Conservation (phyloP, 225 moss, liverwort and hornwort species). For the Lunularia cruciata region DNA sequence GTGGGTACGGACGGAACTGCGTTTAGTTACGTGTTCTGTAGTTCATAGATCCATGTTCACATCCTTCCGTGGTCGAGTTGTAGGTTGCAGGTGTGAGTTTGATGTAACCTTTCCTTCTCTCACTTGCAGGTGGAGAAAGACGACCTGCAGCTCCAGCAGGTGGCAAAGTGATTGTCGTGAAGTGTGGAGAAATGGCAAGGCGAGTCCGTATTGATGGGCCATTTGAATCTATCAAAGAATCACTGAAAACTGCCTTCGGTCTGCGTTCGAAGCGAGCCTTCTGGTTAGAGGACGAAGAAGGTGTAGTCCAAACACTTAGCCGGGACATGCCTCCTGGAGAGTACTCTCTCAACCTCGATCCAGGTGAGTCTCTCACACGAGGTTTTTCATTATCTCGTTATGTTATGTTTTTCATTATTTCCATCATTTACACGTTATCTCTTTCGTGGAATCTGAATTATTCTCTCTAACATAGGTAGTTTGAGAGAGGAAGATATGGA, state of each 20-base stretch:
- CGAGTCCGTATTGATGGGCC: slow-evolving; percentile 86
- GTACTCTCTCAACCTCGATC: slow-evolving; percentile 80
- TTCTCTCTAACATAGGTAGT: neutral
- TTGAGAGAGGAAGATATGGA: neutral
- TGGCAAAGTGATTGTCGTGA: slow-evolving; percentile 81
- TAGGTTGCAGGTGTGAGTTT: neutral
- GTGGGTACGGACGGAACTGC: too few relatives aligned
- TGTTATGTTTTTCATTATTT: neutral
- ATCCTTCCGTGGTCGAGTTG: neutral
- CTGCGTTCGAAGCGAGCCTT: slow-evolving; percentile 91
- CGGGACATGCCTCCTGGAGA: slow-evolving; percentile 85
- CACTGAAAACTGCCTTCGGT: slow-evolving; percentile 86
- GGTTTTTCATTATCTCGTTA: neutral
- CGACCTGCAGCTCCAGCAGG: slow-evolving; percentile 27
- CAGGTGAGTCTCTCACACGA: slow-evolving; percentile 46
- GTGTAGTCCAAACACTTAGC: slow-evolving; percentile 88
- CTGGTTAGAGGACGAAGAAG: slow-evolving; percentile 96
- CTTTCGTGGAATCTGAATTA: neutral
- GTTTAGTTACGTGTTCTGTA: too few relatives aligned
- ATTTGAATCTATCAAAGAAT: slow-evolving; percentile 97
- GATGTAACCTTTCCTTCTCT: neutral
- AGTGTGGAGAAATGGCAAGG: slow-evolving; percentile 70
- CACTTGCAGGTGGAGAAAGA: slow-evolving; percentile 36
- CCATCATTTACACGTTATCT: too few relatives aligned
- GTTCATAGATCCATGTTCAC: too few relatives aligned